Conservation (phyloP, 2,329 filamentous ascomycete species). For the Pseudogymnoascus sp. region DNA sequence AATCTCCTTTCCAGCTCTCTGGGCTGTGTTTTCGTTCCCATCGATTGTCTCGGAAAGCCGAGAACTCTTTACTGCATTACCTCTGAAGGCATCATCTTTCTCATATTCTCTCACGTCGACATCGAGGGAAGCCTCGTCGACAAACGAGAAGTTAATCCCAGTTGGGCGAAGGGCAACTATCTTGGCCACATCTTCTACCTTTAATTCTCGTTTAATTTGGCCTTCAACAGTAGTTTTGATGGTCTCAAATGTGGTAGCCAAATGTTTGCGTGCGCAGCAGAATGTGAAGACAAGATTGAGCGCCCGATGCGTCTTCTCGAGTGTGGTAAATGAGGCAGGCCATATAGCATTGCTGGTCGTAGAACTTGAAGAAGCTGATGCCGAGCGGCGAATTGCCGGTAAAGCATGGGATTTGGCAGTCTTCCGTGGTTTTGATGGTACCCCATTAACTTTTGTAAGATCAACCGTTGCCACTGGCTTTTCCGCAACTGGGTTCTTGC, state of each 20-base stretch:
- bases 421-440: conserved; percentile 40
- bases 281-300: conserved; percentile 93
- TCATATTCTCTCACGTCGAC: conserved; percentile 68
- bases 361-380: conserved; percentile 21
- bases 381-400: conserved; percentile 10
- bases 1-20: conserved; percentile 51
- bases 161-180: conserved; percentile 72
- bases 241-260: conserved; percentile 86
- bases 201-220: conserved; percentile 66
- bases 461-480: conserved; percentile 32
- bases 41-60: conserved; percentile 24
- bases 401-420: conserved; percentile 31
- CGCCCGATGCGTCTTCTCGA: conserved; percentile 74
- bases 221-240: conserved; percentile 78
- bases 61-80: conserved; percentile 44
- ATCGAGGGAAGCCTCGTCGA: conserved; percentile 77
- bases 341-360: conserved; percentile 40
- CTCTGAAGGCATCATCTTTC: conserved; percentile 58
- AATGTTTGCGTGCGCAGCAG: conserved; percentile 84
- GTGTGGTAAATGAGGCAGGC: conserved; percentile 66
- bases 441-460: conserved; percentile 51
- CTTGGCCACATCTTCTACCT: conserved; percentile 72
- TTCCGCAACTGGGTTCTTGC: conserved; percentile 6
- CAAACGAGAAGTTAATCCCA: conserved; percentile 76
- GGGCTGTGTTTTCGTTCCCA: conserved; percentile 22